Evolutionary conservation across 352 stramenopile genomes (phyloP), one percentile per base, ranked within the genome.

Genomic region (Globisporangium cederbergense): DNA sequence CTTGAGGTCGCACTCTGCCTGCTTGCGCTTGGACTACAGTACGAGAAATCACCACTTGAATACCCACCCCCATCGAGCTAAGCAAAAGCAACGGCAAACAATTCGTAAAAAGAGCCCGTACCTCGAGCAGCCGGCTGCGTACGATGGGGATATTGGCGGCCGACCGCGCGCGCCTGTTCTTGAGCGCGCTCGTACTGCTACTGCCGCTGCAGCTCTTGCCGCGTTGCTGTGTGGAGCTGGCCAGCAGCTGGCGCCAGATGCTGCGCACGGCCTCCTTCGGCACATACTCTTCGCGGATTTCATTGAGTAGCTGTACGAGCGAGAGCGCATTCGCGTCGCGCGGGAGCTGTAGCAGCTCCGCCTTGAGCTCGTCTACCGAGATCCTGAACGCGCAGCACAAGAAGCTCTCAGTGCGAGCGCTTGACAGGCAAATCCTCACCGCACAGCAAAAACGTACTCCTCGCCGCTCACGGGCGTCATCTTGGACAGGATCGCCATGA

Each of bases 1-100:
- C 61, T 90, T 78, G 32, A 89, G 64, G 59, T 93, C 83, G 47
- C 78, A 89, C 46, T 91, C 83, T 9, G 80, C 79, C 69, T 91
- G 83, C 57, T 91, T 91, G 8, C 83, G 69, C 46, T 89, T 89
- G 0, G 78, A 83, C 79, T 90, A 38, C 36, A 49, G 4, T 14
- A 28, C 13, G n/a, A 25, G 40, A 22, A 28, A 28, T 16, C 20
- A 28, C 9, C n/a, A 60, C 10, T 10, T 11, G 22, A 58, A 2
- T 42, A 8, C 56, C 13, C 22, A 25, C 22, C 22, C 14, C 22
- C n/a, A 43, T 13, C 58, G n/a, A 49, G 36, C 32, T 36, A 7
- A 36, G 3, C 32, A 36, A 36, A 36, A 36, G 22, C 22, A 25
- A 25, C 22, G 22, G 32, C 32, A 36, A 36, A 36, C 32, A 36